These are phyloP conservation scores for Cyberlindnera galapagoensis DNA, from an alignment of 805 yeast genomes.

Conservation along the genomic window DNA sequence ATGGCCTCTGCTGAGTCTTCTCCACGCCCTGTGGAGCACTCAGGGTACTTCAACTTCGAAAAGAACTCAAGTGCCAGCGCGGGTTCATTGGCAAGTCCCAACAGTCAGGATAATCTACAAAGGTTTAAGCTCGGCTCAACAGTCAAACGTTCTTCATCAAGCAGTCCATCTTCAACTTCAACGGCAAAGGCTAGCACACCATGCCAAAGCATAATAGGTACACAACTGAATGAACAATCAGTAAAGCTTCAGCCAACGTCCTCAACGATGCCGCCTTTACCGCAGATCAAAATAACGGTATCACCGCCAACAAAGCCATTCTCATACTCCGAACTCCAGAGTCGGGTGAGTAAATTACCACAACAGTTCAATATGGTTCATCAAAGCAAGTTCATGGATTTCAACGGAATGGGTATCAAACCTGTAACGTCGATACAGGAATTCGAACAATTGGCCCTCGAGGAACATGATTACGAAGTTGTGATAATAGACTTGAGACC, in stretches of 20 bases:
- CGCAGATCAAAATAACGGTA: constrained; percentile 11
- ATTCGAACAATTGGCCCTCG: constrained; percentile 2
- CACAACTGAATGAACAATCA: no score
- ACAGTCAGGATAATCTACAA: no score
- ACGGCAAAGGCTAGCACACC: background rate
- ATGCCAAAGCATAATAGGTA: no score
- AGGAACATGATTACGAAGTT: constrained; percentile 6
- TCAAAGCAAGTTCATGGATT: constrained; percentile 12
- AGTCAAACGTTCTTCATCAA: background rate
- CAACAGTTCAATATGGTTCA: constrained; percentile 8
- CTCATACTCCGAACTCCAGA: constrained; percentile 4
- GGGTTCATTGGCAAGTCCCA: constrained; percentile 1
- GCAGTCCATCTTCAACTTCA: background rate
- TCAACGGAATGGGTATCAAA: constrained; percentile 6
- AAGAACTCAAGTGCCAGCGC: constrained; percentile 2
- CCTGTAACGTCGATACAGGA: constrained; percentile 9
- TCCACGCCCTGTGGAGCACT: constrained; percentile 5
- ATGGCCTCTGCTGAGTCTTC: constrained; percentile 13
- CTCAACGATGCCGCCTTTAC: constrained; percentile 2
- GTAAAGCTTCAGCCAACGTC: background rate
- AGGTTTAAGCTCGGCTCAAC: background rate
- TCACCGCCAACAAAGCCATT: constrained; percentile 8
- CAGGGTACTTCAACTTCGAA: constrained; percentile 9
- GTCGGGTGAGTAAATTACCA: constrained; percentile 7
- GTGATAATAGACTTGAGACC: constrained; percentile 61